A percentile compares a stretch with the other conserved stretches of the same genome.
phyloP scores from a whole-genome alignment of 352 stramenopile genomes.

The Achlya hypogyna region DNA sequence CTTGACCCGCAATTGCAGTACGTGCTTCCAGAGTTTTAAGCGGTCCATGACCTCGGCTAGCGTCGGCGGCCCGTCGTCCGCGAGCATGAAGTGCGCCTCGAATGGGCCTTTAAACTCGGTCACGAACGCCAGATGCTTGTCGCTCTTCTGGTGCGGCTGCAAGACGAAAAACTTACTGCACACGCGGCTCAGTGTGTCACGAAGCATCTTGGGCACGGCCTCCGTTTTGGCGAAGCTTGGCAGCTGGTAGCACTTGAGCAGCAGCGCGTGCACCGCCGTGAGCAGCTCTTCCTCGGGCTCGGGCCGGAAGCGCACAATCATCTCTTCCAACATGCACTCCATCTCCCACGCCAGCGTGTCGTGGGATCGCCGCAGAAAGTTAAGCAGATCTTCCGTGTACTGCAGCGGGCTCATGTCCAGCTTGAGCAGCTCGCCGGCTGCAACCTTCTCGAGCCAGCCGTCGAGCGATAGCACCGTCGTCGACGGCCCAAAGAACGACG shows the following conservation, averaged over 20 bases:
- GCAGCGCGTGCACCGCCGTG: constrained; percentile 89
- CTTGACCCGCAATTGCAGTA: constrained; percentile 78
- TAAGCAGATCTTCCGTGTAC: constrained; percentile 91
- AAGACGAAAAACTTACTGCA: constrained; percentile 87
- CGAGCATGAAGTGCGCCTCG: constrained; percentile 71
- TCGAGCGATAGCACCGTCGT: constrained; percentile 62
- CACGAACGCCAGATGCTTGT: constrained; percentile 83
- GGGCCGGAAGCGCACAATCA: constrained; percentile 96
- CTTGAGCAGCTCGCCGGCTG: constrained; percentile 35
- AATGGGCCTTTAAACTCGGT: constrained; percentile 81
- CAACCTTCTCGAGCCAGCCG: constrained; percentile 56
- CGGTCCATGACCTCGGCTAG: constrained; percentile 82
- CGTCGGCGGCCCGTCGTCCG: constrained; percentile 27
- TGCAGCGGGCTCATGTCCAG: constrained; percentile 73
- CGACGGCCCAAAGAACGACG: constrained; percentile 57
- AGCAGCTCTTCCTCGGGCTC: constrained; percentile 97
- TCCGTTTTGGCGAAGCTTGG: constrained; percentile 69
- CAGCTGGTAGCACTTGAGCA: constrained; percentile 91
- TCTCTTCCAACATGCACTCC: constrained; percentile 97
- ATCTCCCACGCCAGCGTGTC: constrained; percentile 89
- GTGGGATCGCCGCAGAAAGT: constrained; percentile 87
- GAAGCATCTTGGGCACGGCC: constrained; percentile 79
- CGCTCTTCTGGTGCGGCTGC: constrained; percentile 73
- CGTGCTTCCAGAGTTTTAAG: constrained; percentile 86
- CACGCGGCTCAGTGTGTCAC: constrained; percentile 86